These are phyloP conservation scores for Setaria italica DNA, from an alignment of 202 grass and related monocot genomes.

Conservation along the genomic window DNA sequence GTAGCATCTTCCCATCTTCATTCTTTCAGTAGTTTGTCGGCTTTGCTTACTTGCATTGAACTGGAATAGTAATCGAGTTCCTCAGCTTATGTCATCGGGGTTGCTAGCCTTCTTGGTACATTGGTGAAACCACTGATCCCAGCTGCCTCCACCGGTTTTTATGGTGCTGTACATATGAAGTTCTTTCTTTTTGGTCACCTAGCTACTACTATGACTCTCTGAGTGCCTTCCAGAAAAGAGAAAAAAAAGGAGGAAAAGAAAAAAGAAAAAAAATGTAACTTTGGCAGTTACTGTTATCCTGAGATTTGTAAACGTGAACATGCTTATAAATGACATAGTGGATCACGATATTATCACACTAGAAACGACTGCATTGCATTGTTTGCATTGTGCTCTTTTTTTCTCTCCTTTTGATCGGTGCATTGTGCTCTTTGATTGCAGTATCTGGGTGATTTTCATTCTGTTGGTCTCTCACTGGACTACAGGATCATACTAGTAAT, in stretches of 20 bases:
- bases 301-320: constrained; percentile 35
- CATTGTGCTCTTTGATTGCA: constrained; percentile 5
- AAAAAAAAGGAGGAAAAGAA: neutral
- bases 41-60: constrained; percentile 15
- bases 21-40: constrained; percentile 20
- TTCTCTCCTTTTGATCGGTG: neutral
- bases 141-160: constrained; percentile 2
- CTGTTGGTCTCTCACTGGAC: too few relatives aligned
- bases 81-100: constrained; percentile 2
- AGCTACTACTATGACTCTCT: constrained; percentile 28
- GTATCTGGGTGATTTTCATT: constrained; percentile 6
- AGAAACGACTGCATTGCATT: neutral
- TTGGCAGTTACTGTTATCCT: neutral
- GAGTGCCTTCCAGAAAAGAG: neutral
- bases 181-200: constrained; percentile 1
- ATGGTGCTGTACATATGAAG: constrained; percentile 54
- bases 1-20: constrained; percentile 3
- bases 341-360: neutral
- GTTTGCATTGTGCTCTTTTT: neutral
- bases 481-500: neutral
- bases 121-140: constrained; percentile 33
- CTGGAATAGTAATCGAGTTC: constrained; percentile 10
- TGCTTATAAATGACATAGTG: neutral
- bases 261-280: neutral
- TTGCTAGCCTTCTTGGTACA: neutral